A percentile compares a stretch with the other conserved stretches of the same genome.
These are phyloP conservation scores for Tulasnella sp. DNA, from an alignment of 768 basidiomycete species.

Conservation along the genomic window DNA sequence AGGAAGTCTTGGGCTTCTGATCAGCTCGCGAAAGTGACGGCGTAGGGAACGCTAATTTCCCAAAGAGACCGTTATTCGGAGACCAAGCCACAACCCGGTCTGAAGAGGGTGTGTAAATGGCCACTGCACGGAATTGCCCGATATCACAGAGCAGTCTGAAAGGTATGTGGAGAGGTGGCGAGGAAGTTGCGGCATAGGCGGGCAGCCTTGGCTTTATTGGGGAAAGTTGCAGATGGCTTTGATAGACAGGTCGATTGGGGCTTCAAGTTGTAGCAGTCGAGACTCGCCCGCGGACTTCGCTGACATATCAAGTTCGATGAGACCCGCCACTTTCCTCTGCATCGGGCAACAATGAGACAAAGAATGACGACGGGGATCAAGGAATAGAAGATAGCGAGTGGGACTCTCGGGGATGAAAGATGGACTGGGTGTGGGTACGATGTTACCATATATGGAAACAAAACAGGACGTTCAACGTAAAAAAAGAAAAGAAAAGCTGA, in stretches of 20 bases:
- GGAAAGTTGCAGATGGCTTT: not conserved
- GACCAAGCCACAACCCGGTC: too few species aligned
- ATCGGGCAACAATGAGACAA: not conserved
- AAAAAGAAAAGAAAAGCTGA: not conserved
- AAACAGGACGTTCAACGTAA: not conserved
- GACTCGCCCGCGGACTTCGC: not conserved
- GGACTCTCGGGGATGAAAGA: not conserved
- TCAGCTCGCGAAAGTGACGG: too few species aligned
- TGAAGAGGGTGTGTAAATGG: too few species aligned
- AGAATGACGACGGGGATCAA: not conserved
- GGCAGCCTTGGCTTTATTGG: not conserved
- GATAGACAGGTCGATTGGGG: not conserved
- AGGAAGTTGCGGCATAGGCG: too few species aligned
- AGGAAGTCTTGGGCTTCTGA: too few species aligned
- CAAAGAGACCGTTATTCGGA: too few species aligned
- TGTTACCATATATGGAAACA: not conserved
- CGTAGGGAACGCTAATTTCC: too few species aligned
- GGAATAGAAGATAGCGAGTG: too few species aligned
- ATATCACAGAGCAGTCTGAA: too few species aligned
- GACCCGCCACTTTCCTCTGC: not conserved
- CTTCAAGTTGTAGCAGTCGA: not conserved
- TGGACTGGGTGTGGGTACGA: not conserved
- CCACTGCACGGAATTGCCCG: too few species aligned
- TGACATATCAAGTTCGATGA: not conserved
- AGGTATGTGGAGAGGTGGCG: too few species aligned